Conservation (phyloP, 306 rosid genomes). For the Prunus mume region DNA sequence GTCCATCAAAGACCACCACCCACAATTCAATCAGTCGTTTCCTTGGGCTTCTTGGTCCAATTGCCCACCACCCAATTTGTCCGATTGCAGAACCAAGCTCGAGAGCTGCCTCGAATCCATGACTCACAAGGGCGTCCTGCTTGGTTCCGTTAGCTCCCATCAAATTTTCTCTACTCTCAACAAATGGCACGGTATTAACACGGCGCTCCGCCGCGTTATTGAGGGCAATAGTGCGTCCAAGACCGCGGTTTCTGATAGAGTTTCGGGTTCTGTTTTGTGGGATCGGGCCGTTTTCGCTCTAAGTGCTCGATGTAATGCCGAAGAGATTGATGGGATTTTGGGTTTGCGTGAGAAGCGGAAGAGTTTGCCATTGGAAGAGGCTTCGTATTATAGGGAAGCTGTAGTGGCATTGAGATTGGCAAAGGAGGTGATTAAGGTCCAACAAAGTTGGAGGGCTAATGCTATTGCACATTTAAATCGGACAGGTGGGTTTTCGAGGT, state of each 20-base stretch:
- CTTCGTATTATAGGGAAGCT: slow-evolving; percentile 69
- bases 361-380: slow-evolving; percentile 61
- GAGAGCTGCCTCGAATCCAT: slow-evolving; percentile 77
- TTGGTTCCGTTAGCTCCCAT: slow-evolving; percentile 65
- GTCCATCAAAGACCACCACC: slow-evolving; percentile 54
- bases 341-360: slow-evolving; percentile 43
- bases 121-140: slow-evolving; percentile 60
- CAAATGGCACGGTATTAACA: slow-evolving; percentile 65
- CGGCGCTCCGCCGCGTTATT: slow-evolving; percentile 50
- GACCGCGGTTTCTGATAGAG: slow-evolving; percentile 30
- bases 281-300: slow-evolving; percentile 61
- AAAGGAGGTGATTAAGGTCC: slow-evolving; percentile 62
- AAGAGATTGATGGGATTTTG: slow-evolving; percentile 54
- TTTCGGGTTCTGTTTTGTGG: slow-evolving; percentile 58
- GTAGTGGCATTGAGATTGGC: slow-evolving; percentile 68
- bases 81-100: slow-evolving; percentile 54
- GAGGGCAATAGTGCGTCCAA: slow-evolving; percentile 18
- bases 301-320: slow-evolving; percentile 46
- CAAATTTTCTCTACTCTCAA: slow-evolving; percentile 59
- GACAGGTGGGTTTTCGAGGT: slow-evolving; percentile 56
- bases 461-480: slow-evolving; percentile 72
- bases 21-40: slow-evolving; percentile 37
- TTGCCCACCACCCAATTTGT: slow-evolving; percentile 50
- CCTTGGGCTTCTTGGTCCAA: slow-evolving; percentile 90
- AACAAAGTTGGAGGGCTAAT: slow-evolving; percentile 66